phyloP scores from a whole-genome alignment of 257 asterid species.

The Verbena officinalis region DNA sequence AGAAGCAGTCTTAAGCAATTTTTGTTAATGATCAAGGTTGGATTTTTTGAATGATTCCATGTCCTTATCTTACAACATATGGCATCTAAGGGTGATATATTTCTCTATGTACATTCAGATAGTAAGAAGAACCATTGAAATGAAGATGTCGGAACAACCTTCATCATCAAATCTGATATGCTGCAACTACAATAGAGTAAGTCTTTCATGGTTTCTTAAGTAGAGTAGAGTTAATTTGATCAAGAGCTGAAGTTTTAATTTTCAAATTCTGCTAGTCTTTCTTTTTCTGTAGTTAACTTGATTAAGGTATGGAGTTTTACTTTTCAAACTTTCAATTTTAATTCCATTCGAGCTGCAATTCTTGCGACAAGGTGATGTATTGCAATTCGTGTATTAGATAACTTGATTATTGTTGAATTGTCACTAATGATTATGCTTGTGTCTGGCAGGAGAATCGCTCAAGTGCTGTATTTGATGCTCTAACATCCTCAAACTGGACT shows the following conservation, averaged over 20 bases:
- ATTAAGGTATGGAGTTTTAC: conserved; percentile 5
- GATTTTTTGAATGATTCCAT: not conserved
- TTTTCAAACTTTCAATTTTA: conserved; percentile 1
- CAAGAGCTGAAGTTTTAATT: conserved; percentile 2
- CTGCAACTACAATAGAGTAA: conserved; percentile 58
- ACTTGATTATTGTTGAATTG: conserved; percentile 10
- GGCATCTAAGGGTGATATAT: not conserved
- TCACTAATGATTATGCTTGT: conserved; percentile 20
- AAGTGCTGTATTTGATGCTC: conserved; percentile 53
- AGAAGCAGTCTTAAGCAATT: not conserved
- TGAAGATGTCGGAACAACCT: conserved; percentile 39
- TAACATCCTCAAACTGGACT: conserved; percentile 68
- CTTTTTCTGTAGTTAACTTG: conserved; percentile 1
- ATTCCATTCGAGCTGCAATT: conserved; percentile 16
- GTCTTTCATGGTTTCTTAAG: conserved; percentile 17
- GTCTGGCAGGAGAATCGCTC: conserved; percentile 44
- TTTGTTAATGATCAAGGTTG: conserved; percentile 1
- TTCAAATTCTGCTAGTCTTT: not conserved
- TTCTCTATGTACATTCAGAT: conserved; percentile 49
- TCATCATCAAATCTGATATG: conserved; percentile 61
- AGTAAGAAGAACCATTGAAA: conserved; percentile 69
- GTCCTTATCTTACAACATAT: not conserved
- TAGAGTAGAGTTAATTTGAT: not conserved
- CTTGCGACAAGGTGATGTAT: not conserved
- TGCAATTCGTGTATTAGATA: not conserved